Evolutionary conservation across 2,329 filamentous ascomycete species (phyloP), one percentile per base, ranked within the genome.

Genomic region (Neonectria punicea): DNA sequence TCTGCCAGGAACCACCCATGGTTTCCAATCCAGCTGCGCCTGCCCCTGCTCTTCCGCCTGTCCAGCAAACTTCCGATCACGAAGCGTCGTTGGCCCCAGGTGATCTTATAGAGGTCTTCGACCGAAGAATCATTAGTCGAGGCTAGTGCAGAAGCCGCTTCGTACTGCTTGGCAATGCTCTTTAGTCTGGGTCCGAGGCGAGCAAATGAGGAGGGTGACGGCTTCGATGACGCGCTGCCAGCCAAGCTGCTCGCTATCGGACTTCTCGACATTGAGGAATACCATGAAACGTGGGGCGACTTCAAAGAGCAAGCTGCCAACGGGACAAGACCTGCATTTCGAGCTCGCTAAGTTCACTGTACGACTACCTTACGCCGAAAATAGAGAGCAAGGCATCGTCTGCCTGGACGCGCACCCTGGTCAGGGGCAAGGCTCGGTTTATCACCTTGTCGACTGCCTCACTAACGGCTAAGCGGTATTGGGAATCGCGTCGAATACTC

Each of bases 1-100:
- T 64, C 61, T 64, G 44, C 61, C 14, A 64, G 56, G 51, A 61
- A 64, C 51, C 56, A 64, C 41, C 56, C 44, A 64, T 64, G 36
- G 51, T 57, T 64, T 64, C 57, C 34, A 20, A 64, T 64, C 51
- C 51, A 64, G 57, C 61, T 64, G 53, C 57, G 61, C 54, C 56
- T 16, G 56, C 57, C 56, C 25, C 44, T 60, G 18, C 43, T 64
- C 20, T 64, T 56, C 54, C 61, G 53, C 61, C 20, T 64, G 7
- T 64, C 61, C 49, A 64, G 41, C 41, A 43, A 43, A 43, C 41
- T n/a, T 43, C 41, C 41, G 41, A 43, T 43, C 41, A 43, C 41
- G 41, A 43, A 43, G 41, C 41, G 41, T 43, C 41, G 41, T 43
- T 43, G 16, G 41, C 41, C 41, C 41, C 41, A 43, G 3, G 41